Conservation (phyloP, 306 rosid species). For the Malus sieversii region DNA sequence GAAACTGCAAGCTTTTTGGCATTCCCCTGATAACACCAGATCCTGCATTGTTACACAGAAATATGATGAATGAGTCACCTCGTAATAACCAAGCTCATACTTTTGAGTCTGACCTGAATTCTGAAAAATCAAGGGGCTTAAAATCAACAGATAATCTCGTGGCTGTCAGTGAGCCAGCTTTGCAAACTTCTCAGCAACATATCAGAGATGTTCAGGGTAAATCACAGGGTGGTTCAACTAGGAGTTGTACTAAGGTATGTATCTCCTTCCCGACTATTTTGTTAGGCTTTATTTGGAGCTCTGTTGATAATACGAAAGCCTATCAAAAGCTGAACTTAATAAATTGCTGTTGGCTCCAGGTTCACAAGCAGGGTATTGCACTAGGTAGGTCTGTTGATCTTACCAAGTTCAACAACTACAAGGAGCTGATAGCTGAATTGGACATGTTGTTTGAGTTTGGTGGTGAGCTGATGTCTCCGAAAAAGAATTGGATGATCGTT, state of each 20-base stretch:
- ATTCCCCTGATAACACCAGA: slow-evolving; percentile 53
- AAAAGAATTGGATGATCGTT: slow-evolving; percentile 77
- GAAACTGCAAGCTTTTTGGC: slow-evolving; percentile 80
- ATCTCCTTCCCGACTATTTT: not conserved
- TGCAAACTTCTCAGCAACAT: slow-evolving; percentile 35
- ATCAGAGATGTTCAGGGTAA: slow-evolving; percentile 50
- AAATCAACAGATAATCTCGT: slow-evolving; percentile 34
- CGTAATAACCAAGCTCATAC: slow-evolving; percentile 23
- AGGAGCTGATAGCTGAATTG: slow-evolving; percentile 66
- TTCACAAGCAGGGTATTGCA: slow-evolving; percentile 96
- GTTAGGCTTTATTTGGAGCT: not conserved
- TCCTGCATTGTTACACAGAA: slow-evolving; percentile 25
- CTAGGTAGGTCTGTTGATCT: slow-evolving; percentile 97
- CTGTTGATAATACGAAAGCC: not conserved
- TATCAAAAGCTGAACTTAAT: slow-evolving; percentile 2
- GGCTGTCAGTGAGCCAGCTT: slow-evolving; percentile 27
- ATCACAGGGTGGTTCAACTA: slow-evolving; percentile 43
- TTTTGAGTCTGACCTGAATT: slow-evolving; percentile 41
- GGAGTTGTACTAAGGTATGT: slow-evolving; percentile 88
- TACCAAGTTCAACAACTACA: slow-evolving; percentile 66
- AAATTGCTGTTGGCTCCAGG: slow-evolving; percentile 43
- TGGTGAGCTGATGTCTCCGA: slow-evolving; percentile 65
- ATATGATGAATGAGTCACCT: slow-evolving; percentile 26
- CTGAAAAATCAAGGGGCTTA: slow-evolving; percentile 38
- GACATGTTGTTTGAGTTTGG: slow-evolving; percentile 74